A percentile compares a stretch with the other conserved stretches of the same genome.
phyloP scores from a whole-genome alignment of 192 early-diverging fungal species.

The Polychytrium aggregatum region DNA sequence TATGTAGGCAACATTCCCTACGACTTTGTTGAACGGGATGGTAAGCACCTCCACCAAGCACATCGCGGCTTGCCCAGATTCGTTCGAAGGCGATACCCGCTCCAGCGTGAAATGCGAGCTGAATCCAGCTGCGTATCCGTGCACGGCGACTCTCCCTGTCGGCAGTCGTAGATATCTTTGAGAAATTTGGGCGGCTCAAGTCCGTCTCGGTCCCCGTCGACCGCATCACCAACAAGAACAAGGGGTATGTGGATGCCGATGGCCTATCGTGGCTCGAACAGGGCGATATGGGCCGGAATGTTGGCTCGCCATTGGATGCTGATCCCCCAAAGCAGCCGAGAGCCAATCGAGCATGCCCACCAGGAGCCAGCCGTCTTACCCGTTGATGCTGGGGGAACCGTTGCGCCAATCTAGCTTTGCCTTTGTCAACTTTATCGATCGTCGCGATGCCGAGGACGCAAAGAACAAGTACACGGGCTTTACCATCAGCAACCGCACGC shows the following conservation, averaged over 20 bases:
- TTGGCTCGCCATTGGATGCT: background rate
- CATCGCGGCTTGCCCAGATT: too few relatives aligned
- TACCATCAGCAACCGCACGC: slow-evolving; percentile 18
- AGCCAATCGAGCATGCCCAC: too few relatives aligned
- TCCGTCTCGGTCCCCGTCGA: slow-evolving; percentile 64
- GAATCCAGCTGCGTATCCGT: background rate
- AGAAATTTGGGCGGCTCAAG: slow-evolving; percentile 56
- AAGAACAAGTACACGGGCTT: slow-evolving; percentile 32
- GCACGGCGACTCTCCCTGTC: background rate
- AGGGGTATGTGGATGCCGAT: slow-evolving; percentile 68
- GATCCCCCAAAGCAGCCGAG: too few relatives aligned
- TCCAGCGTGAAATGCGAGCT: background rate
- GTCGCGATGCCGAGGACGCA: slow-evolving; percentile 53
- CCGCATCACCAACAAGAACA: slow-evolving; percentile 62
- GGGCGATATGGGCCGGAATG: too few relatives aligned
- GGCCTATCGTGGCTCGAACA: too few relatives aligned
- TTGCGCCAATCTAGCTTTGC: slow-evolving; percentile 46
- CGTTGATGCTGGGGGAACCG: too few relatives aligned
- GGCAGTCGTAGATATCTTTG: slow-evolving; percentile 56
- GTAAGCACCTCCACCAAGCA: background rate
- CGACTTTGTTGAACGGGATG: slow-evolving; percentile 52
- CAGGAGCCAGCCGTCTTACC: too few relatives aligned
- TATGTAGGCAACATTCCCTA: slow-evolving; percentile 73
- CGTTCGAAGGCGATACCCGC: background rate
- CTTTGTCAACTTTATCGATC: slow-evolving; percentile 64